Conservation (phyloP, 176 grass and related monocot species). For the Sorghum bicolor region Sorghum_bicolor_NCBIv3 NC_012877.2:2780501-2781000, state of each 20-base stretch:
- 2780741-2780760: background rate
- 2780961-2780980: background rate
- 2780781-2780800: constrained; percentile 24
- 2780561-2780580: background rate
- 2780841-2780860: constrained; percentile 37
- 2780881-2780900: constrained; percentile 4
- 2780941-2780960: background rate
- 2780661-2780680: constrained; percentile 36
- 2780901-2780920: constrained; percentile 35
- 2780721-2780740: background rate
- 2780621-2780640: constrained; percentile 38
- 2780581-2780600: too few relatives aligned
- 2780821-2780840: constrained; percentile 34
- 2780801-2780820: constrained; percentile 25
- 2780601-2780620: background rate
- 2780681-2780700: background rate
- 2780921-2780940: background rate
- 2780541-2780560: too few relatives aligned
- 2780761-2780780: background rate
- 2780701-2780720: background rate
- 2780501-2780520: constrained; percentile 47
- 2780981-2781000: background rate
- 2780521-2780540: constrained; percentile 18
- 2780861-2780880: constrained; percentile 54
- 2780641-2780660: constrained; percentile 40